Percentiles rank a stretch among this genome's conserved stretches.
phyloP scores from a whole-genome alignment of 805 yeast species.

The Kodamaea sagamina region DNA sequence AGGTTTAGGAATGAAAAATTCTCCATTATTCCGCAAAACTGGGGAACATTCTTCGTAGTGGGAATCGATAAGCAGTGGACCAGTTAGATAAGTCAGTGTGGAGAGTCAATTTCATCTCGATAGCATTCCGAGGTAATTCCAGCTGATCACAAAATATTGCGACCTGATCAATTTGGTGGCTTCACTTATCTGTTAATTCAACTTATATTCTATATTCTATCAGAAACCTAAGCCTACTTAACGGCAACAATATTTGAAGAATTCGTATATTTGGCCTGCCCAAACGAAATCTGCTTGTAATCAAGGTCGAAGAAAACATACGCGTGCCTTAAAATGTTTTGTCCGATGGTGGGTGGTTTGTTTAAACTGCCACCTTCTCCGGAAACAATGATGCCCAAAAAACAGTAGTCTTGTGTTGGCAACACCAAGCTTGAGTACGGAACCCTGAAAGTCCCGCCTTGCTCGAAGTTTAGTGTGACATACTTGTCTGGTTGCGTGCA shows the following conservation, averaged over 20 bases:
- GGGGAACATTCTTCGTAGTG: no score
- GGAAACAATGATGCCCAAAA: slow-evolving; percentile 4
- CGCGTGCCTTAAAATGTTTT: slow-evolving; percentile 50
- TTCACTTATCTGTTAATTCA: no score
- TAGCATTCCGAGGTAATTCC: no score
- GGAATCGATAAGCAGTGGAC: no score
- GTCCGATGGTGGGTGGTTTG: slow-evolving; percentile 42
- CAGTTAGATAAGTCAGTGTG: no score
- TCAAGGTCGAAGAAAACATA: slow-evolving; percentile 58
- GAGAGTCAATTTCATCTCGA: no score
- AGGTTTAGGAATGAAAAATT: no score
- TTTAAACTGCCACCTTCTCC: slow-evolving; percentile 8
- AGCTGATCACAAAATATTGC: no score
- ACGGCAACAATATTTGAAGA: no score
- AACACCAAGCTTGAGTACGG: slow-evolving; percentile 12
- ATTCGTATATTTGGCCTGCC: slow-evolving; percentile 38
- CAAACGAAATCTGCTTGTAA: slow-evolving; percentile 42
- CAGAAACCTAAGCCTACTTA: no score
- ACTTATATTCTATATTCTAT: neutral
- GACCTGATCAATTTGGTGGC: no score
- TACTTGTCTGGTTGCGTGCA: slow-evolving; percentile 12
- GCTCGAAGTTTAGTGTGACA: slow-evolving; percentile 9
- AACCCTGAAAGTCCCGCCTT: slow-evolving; percentile 10
- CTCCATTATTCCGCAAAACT: no score
- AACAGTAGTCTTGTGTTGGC: slow-evolving; percentile 6